phyloP scores from a whole-genome alignment of 176 grass and related monocot genomes.

The Ananas comosus region DNA sequence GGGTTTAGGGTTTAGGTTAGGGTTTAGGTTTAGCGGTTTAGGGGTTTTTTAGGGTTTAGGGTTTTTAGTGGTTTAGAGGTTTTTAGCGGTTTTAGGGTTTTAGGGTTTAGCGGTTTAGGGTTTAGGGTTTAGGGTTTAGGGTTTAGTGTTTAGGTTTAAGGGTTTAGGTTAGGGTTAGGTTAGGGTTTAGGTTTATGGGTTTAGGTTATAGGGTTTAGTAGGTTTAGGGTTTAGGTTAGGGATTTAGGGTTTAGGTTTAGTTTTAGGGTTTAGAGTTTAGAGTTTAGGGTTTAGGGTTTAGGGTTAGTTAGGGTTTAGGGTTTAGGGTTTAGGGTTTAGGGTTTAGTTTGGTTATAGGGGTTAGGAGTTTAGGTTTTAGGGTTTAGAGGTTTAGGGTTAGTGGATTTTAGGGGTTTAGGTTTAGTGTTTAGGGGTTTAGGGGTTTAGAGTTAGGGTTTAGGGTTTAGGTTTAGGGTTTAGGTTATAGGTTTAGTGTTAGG shows the following conservation, averaged over 20 bases:
- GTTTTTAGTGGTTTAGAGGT: constrained; percentile 6
- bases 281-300: constrained; percentile 13
- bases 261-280: constrained; percentile 1
- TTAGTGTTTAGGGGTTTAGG: no score
- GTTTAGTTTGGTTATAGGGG: no score
- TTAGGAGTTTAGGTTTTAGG: constrained; percentile 7
- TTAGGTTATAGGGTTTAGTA: constrained; percentile 15
- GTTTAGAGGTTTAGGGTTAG: no score
- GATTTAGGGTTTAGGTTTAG: constrained; percentile 17
- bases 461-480: no score
- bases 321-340: constrained; percentile 21
- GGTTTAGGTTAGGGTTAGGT: constrained; percentile 12
- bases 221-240: constrained; percentile 16
- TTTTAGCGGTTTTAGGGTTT: constrained; percentile 14
- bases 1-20: no score
- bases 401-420: no score
- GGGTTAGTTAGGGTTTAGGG: constrained; percentile 11
- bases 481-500: no score
- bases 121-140: constrained; percentile 14
- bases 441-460: no score
- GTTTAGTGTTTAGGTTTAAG: constrained; percentile 11
- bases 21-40: no score
- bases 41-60: no score
- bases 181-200: constrained; percentile 8
- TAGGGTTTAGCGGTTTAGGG: constrained; percentile 10